Evolutionary conservation across 164 flowering plant genomes (phyloP).

Genomic region (Vitis rotundifolia): DNA sequence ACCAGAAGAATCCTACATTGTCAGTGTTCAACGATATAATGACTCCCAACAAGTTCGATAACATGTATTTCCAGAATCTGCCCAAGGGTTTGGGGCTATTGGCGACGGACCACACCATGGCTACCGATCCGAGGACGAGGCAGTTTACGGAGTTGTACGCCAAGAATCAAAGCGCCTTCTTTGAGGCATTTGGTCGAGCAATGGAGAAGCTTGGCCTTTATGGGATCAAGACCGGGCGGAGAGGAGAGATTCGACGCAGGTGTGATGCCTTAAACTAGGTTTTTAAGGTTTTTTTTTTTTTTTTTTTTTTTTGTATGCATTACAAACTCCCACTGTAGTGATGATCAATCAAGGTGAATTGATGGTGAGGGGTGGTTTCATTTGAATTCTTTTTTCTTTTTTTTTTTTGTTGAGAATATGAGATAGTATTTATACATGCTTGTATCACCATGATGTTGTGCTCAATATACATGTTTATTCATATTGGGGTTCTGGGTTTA

Average conservation of each 20-base stretch:
- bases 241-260: slow-evolving; percentile 53
- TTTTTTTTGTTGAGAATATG: slow-evolving; percentile 1
- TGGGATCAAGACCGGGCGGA: slow-evolving; percentile 39
- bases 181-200: slow-evolving; percentile 51
- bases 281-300: too few species aligned
- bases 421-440: slow-evolving; percentile 9
- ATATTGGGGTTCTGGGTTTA: slow-evolving; percentile 1
- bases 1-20: slow-evolving; percentile 46
- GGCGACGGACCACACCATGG: slow-evolving; percentile 50
- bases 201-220: slow-evolving; percentile 61
- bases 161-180: slow-evolving; percentile 48
- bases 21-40: slow-evolving; percentile 71
- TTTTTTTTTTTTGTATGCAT: too few species aligned
- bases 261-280: slow-evolving; percentile 47
- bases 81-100: slow-evolving; percentile 64
- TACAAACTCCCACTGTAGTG: too few species aligned
- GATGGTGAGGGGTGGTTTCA: too few species aligned
- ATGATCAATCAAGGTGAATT: too few species aligned
- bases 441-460: background rate
- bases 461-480: slow-evolving; percentile 6
- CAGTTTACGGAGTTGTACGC: slow-evolving; percentile 47
- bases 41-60: slow-evolving; percentile 73
- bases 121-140: slow-evolving; percentile 42
- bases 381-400: background rate
- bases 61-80: slow-evolving; percentile 60